Evolutionary conservation across 495 filamentous ascomycete genomes (phyloP).

Genomic region (Mytilinidion resinicola): DNA sequence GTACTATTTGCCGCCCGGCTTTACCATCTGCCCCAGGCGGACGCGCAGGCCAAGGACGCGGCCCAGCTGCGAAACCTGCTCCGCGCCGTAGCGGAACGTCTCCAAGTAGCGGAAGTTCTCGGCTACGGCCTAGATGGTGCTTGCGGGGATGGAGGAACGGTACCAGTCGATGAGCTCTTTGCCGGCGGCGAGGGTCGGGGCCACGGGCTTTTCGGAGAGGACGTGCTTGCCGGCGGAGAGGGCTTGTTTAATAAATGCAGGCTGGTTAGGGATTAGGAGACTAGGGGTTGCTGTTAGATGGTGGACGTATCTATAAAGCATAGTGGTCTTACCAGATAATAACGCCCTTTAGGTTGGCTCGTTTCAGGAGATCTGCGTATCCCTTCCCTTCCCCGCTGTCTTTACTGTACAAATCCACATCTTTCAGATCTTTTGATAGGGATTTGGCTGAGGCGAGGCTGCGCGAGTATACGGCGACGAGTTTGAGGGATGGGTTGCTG

Average conservation of each 20-base stretch:
- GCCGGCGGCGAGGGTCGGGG: slow-evolving; percentile 57
- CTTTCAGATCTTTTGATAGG: slow-evolving; percentile 15
- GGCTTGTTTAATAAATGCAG: slow-evolving; percentile 52
- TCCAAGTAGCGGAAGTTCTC: slow-evolving; percentile 70
- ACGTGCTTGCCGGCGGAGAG: slow-evolving; percentile 72
- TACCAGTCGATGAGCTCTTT: slow-evolving; percentile 58
- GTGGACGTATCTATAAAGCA: neutral
- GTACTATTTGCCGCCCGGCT: slow-evolving; percentile 52
- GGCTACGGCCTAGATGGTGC: slow-evolving; percentile 65
- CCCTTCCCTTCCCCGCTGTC: slow-evolving; percentile 50
- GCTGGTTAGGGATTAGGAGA: slow-evolving; percentile 56
- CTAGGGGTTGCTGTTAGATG: slow-evolving; percentile 18
- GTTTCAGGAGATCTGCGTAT: slow-evolving; percentile 56
- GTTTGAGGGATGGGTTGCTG: slow-evolving; percentile 20
- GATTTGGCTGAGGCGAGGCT: slow-evolving; percentile 31
- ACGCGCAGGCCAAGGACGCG: slow-evolving; percentile 58
- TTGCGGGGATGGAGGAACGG: slow-evolving; percentile 37
- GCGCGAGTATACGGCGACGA: slow-evolving; percentile 42
- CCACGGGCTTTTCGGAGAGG: slow-evolving; percentile 79
- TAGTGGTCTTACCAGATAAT: slow-evolving; percentile 57
- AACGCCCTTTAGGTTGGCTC: slow-evolving; percentile 60
- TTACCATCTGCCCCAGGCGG: slow-evolving; percentile 48
- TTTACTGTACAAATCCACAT: slow-evolving; percentile 48
- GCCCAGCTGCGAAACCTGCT: slow-evolving; percentile 56
- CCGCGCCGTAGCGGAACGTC: slow-evolving; percentile 49